Conservation (phyloP, 495 filamentous ascomycete species). For the Pyrenula massariospora region DNA sequence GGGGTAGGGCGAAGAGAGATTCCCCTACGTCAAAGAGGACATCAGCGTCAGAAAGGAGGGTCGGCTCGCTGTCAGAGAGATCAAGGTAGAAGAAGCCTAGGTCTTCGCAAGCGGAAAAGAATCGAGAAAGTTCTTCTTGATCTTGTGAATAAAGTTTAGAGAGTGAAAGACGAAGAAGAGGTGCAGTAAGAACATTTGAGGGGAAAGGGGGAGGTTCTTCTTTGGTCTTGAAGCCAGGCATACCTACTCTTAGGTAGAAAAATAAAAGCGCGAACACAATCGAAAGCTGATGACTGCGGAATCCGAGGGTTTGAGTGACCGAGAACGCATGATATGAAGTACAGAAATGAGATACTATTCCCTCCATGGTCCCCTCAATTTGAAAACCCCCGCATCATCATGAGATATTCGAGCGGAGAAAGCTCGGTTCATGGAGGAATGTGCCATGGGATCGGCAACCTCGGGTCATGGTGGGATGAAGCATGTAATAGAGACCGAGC, state of each 20-base stretch:
- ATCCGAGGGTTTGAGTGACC: no score
- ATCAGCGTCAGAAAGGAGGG: constrained; percentile 31
- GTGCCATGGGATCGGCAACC: no score
- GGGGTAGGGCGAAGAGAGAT: constrained; percentile 32
- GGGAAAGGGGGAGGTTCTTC: constrained; percentile 38
- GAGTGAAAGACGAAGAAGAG: constrained; percentile 41
- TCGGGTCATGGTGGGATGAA: no score
- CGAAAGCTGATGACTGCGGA: no score
- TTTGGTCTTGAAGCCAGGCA: not conserved
- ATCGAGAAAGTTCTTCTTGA: constrained; percentile 24
- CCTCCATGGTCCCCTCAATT: no score
- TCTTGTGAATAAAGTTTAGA: constrained; percentile 31
- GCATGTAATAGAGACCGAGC: no score
- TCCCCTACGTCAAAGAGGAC: constrained; percentile 32
- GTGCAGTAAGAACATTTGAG: constrained; percentile 36
- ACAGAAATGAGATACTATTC: no score
- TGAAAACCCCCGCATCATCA: no score
- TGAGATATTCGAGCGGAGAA: no score
- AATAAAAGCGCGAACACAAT: no score
- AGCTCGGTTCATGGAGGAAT: no score
- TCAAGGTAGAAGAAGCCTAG: constrained; percentile 58
- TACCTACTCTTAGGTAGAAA: not conserved
- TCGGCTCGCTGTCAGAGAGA: constrained; percentile 24
- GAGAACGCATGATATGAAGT: no score
- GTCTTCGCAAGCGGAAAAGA: constrained; percentile 35